A percentile compares a stretch with the other conserved stretches of the same genome.
These are phyloP conservation scores for Thyridium curvatum DNA, from an alignment of 2,329 filamentous ascomycete genomes.

Conservation along the genomic window DNA sequence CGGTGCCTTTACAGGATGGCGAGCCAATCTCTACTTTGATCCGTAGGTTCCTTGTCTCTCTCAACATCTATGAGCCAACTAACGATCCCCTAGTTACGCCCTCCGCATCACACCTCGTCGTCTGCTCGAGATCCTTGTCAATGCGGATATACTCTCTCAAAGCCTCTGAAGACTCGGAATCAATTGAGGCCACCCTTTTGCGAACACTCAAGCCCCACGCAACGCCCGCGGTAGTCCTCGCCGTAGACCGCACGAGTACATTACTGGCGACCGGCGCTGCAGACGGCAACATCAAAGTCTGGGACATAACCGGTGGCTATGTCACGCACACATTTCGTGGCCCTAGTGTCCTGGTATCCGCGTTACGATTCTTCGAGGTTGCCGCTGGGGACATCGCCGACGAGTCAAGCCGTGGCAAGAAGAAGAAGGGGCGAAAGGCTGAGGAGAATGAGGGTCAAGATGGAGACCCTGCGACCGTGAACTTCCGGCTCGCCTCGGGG, in stretches of 20 bases:
- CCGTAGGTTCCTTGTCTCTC: slow-evolving; percentile 28
- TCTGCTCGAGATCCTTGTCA: slow-evolving; percentile 91
- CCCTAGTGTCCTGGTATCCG: slow-evolving; percentile 85
- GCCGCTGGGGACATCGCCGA: slow-evolving; percentile 34
- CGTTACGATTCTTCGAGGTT: slow-evolving; percentile 84
- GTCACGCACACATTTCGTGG: slow-evolving; percentile 94
- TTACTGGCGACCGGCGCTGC: slow-evolving; percentile 88
- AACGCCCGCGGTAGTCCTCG: slow-evolving; percentile 81
- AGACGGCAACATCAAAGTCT: slow-evolving; percentile 91
- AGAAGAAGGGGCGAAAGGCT: slow-evolving; percentile 35
- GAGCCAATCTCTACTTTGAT: slow-evolving; percentile 72
- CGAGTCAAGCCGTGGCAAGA: slow-evolving; percentile 28
- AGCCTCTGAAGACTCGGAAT: slow-evolving; percentile 46
- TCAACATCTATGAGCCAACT: slow-evolving; percentile 3
- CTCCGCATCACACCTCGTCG: slow-evolving; percentile 77
- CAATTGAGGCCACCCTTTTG: slow-evolving; percentile 60
- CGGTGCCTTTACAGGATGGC: slow-evolving; percentile 52
- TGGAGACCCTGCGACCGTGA: slow-evolving; percentile 27
- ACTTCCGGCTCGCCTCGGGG: slow-evolving; percentile 81
- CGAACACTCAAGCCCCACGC: slow-evolving; percentile 84
- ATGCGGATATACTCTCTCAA: slow-evolving; percentile 85
- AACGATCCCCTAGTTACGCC: slow-evolving; percentile 64
- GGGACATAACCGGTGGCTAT: slow-evolving; percentile 87
- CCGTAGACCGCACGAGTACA: slow-evolving; percentile 81
- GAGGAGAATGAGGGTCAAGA: slow-evolving; percentile 35